Evolutionary conservation across 805 yeast genomes (phyloP).

Genomic region (Wickerhamiella slavikovae): DNA sequence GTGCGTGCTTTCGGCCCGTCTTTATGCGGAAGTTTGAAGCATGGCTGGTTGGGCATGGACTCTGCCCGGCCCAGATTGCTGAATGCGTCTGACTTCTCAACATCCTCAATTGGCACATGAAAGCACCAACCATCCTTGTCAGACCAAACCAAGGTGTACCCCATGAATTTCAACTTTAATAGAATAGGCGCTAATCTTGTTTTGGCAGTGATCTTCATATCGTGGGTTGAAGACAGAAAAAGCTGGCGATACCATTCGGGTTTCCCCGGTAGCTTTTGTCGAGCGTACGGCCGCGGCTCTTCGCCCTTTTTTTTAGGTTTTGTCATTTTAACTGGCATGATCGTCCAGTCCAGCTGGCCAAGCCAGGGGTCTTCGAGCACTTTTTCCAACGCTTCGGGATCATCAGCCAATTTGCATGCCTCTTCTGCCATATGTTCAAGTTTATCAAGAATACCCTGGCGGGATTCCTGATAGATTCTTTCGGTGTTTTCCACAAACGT

Average conservation of each 20-base stretch:
- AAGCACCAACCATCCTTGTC: slow-evolving; percentile 79
- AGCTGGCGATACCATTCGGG: slow-evolving; percentile 82
- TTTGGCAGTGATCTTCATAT: slow-evolving; percentile 43
- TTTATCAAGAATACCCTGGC: slow-evolving; percentile 33
- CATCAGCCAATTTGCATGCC: slow-evolving; percentile 27
- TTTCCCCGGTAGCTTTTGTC: slow-evolving; percentile 67
- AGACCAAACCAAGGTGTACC: slow-evolving; percentile 63
- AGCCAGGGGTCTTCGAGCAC: slow-evolving; percentile 62
- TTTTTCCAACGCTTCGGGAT: slow-evolving; percentile 16
- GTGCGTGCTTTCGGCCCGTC: slow-evolving; percentile 60
- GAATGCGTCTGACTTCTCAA: too few species aligned
- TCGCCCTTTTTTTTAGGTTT: slow-evolving; percentile 38
- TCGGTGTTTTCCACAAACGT: slow-evolving; percentile 54
- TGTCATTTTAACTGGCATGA: slow-evolving; percentile 35
- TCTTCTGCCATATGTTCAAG: slow-evolving; percentile 40
- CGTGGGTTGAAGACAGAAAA: slow-evolving; percentile 20
- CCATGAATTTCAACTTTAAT: slow-evolving; percentile 68
- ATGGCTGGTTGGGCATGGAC: slow-evolving; percentile 18
- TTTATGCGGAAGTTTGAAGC: slow-evolving; percentile 71
- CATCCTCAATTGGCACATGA: slow-evolving; percentile 25
- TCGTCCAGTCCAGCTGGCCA: slow-evolving; percentile 72
- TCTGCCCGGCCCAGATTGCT: slow-evolving; percentile 4
- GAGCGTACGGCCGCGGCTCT: slow-evolving; percentile 23
- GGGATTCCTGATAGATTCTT: slow-evolving; percentile 35
- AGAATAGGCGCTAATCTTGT: slow-evolving; percentile 61